Conservation (phyloP, 306 rosid genomes). For the Sechiopsis laciniata region DNA sequence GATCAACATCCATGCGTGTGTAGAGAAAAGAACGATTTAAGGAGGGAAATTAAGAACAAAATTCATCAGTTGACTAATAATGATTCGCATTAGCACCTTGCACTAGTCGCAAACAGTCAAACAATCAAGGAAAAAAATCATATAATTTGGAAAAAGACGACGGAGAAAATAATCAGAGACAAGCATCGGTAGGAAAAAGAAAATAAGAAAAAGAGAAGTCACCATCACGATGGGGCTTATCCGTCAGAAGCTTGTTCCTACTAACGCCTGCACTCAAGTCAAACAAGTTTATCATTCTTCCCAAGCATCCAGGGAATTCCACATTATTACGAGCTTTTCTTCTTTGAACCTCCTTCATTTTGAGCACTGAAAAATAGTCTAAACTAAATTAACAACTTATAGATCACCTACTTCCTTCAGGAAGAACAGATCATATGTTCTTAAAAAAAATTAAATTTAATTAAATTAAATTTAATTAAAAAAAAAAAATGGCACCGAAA, state of each 20-base stretch:
- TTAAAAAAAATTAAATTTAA: background rate
- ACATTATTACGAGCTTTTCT: slow-evolving; percentile 35
- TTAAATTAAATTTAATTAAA: too few species aligned
- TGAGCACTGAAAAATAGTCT: slow-evolving; percentile 30
- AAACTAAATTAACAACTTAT: slow-evolving; percentile 20
- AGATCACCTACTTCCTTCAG: slow-evolving; percentile 1
- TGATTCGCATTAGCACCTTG: background rate
- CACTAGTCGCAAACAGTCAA: background rate
- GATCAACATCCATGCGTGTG: background rate
- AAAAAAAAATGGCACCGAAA: background rate
- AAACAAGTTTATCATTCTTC: slow-evolving; percentile 91
- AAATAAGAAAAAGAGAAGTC: slow-evolving; percentile 19
- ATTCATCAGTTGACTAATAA: slow-evolving; percentile 10
- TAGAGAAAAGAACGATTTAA: slow-evolving; percentile 8
- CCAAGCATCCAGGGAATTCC: slow-evolving; percentile 86
- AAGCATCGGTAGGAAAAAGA: background rate
- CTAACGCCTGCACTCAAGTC: slow-evolving; percentile 59
- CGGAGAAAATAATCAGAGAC: background rate
- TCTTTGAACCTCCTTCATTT: slow-evolving; percentile 56
- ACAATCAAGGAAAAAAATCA: slow-evolving; percentile 6
- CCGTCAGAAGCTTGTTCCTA: slow-evolving; percentile 71
- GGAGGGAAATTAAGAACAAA: slow-evolving; percentile 3
- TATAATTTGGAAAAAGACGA: background rate
- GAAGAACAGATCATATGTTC: background rate
- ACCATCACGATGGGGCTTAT: slow-evolving; percentile 76